Evolutionary conservation across 345 rosid species (phyloP).

Genomic region (Trapa incisa): DNA sequence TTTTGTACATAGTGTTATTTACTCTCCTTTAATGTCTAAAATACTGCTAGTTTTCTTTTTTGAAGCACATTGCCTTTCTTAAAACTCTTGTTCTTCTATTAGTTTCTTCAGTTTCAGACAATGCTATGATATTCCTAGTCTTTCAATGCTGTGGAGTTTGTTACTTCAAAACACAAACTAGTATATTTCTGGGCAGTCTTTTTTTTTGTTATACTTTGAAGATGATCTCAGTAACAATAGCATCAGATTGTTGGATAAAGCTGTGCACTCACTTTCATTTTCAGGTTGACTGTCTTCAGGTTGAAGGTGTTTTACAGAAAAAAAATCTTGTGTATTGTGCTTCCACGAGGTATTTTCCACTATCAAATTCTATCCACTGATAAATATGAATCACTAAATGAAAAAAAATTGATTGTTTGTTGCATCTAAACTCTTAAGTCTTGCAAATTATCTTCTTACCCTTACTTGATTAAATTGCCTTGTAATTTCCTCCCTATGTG

Average conservation of each 20-base stretch:
- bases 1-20: too few species aligned
- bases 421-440: neutral
- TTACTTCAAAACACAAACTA: neutral
- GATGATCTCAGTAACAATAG: neutral
- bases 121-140: neutral
- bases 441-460: neutral
- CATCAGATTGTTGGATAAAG: slow-evolving; percentile 6
- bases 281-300: slow-evolving; percentile 94
- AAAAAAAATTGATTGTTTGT: neutral
- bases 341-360: slow-evolving; percentile 70
- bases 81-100: neutral
- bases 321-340: slow-evolving; percentile 95
- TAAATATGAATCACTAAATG: neutral
- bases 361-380: slow-evolving; percentile 4
- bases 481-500: neutral
- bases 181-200: neutral
- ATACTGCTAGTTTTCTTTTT: neutral
- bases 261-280: slow-evolving; percentile 7
- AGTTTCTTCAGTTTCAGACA: neutral
- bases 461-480: neutral
- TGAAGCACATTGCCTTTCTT: neutral
- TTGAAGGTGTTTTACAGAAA: slow-evolving; percentile 84
- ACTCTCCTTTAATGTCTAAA: too few species aligned
- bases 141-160: neutral
- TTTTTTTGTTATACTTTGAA: neutral